Evolutionary conservation across 179 eudicot genomes (phyloP).

Genomic region (Vitellaria paradoxa): DNA sequence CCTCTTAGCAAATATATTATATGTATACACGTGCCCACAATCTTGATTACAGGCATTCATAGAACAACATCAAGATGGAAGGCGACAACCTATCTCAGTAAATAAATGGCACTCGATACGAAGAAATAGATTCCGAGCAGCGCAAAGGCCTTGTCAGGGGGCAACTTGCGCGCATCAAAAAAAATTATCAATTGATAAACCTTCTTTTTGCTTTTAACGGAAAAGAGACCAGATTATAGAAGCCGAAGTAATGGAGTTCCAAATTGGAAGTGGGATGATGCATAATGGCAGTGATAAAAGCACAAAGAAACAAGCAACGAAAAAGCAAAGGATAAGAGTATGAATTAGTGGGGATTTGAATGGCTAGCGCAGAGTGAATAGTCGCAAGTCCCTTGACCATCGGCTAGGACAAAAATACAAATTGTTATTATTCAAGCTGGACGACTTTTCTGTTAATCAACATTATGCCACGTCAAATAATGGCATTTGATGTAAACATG

Average conservation of each 20-base stretch:
- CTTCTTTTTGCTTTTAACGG: neutral
- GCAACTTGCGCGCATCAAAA: neutral
- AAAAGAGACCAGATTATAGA: neutral
- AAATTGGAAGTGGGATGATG: slow-evolving; percentile 5
- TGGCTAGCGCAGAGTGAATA: neutral
- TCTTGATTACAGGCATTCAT: too few relatives aligned
- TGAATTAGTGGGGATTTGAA: slow-evolving; percentile 7
- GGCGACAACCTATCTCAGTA: neutral
- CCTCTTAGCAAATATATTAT: too few relatives aligned
- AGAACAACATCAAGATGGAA: neutral
- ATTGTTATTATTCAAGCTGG: neutral
- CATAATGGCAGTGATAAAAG: slow-evolving; percentile 2
- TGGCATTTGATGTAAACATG: neutral
- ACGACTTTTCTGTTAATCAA: neutral
- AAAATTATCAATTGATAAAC: neutral
- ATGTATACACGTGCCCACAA: too few relatives aligned
- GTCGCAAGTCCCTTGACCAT: neutral
- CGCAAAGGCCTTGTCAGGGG: neutral
- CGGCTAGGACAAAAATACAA: neutral
- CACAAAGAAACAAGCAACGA: neutral
- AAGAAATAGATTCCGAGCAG: neutral
- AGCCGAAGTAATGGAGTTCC: slow-evolving; percentile 9
- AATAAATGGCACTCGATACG: neutral
- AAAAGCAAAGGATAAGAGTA: neutral
- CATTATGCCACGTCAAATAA: neutral